Percentiles rank a stretch among this genome's conserved stretches.
These are phyloP conservation scores for Neofusicoccum ribis DNA, from an alignment of 2,329 filamentous ascomycete species.

Conservation along the genomic window DNA sequence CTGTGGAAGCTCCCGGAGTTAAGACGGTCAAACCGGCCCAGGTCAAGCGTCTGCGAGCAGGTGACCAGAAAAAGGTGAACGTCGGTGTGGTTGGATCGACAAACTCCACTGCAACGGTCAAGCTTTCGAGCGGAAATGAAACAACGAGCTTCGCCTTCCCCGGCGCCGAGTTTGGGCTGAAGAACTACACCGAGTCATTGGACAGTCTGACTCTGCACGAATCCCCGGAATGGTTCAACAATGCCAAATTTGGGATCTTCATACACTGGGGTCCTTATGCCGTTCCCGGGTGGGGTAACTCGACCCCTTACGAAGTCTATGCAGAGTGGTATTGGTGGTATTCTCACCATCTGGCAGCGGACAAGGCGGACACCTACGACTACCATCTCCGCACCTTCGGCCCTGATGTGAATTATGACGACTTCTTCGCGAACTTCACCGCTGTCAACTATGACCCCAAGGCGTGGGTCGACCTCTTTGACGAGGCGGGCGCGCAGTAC, in stretches of 20 bases:
- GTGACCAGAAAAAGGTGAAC: constrained; percentile 41
- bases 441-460: constrained; percentile 52
- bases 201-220: constrained; percentile 43
- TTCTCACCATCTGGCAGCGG: constrained; percentile 44
- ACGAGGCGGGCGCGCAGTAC: constrained; percentile 53
- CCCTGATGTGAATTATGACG: constrained; percentile 55
- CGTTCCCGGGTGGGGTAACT: constrained; percentile 58
- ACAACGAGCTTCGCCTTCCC: constrained; percentile 4
- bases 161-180: constrained; percentile 18
- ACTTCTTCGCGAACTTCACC: constrained; percentile 57
- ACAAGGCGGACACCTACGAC: constrained; percentile 48
- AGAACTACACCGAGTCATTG: constrained; percentile 23
- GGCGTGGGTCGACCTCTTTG: constrained; percentile 56
- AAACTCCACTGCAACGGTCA: constrained; percentile 30
- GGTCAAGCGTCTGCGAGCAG: constrained; percentile 43
- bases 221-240: constrained; percentile 56
- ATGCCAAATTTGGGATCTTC: constrained; percentile 61
- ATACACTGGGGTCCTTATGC: constrained; percentile 61
- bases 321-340: constrained; percentile 48
- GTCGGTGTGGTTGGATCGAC: constrained; percentile 36
- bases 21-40: constrained; percentile 35
- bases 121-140: constrained; percentile 27
- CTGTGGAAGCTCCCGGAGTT: constrained; percentile 31
- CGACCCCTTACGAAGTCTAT: constrained; percentile 40
- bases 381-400: constrained; percentile 55